Base-by-base conservation (phyloP, 1,284 basidiomycete species). In the Ustilago curta region DNA sequence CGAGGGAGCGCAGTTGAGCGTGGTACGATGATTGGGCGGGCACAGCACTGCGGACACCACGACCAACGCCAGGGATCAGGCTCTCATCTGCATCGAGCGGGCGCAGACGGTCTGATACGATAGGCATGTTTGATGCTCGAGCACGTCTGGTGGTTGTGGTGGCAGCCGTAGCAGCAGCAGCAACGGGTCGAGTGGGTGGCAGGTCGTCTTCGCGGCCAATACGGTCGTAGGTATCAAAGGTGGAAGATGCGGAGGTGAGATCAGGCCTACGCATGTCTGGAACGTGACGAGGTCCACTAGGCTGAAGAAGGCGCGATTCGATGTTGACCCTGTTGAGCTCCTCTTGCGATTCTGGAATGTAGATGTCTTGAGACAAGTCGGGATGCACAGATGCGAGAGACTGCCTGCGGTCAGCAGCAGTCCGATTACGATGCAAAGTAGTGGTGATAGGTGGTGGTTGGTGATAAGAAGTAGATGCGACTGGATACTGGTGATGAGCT, bases 41-140 rank as follows among this genome's bases (percentile, higher is more conserved):
- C n/a, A 59, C 23, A 1, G 59, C 31, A 31, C 48, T 67, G 16
- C 70, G 55, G 8, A 76, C 59, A 42, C 77, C 77, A 31, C 74
- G 59, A 8, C 74, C 77, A 1, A 79, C 77, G 44, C 77, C 77
- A 3, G 74, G 74, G 43, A 77, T 77, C 56, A 74, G 58, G 53
- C 73, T 76, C 45, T 77, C 77, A 35, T 78, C 70, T 6, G 58
- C 29, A 39, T 70, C 70, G 14, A 56, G 44, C 1, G 53, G 56
- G 23, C 49, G 39, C 11, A 43, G 39, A 39, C 48, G 60, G 43
- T 61, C 47, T 21, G 60, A 32, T 29, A 56, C 8, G 12, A 27
- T 37, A 1, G 48, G 53, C 27, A 61, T 53, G 54, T 37, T 50
- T 7, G 55, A 45, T 4, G 42, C 21, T 44, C 49, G 62, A 32